Base-by-base conservation (phyloP, 805 yeast genomes). In the Wickerhamiella occidentalis region DNA sequence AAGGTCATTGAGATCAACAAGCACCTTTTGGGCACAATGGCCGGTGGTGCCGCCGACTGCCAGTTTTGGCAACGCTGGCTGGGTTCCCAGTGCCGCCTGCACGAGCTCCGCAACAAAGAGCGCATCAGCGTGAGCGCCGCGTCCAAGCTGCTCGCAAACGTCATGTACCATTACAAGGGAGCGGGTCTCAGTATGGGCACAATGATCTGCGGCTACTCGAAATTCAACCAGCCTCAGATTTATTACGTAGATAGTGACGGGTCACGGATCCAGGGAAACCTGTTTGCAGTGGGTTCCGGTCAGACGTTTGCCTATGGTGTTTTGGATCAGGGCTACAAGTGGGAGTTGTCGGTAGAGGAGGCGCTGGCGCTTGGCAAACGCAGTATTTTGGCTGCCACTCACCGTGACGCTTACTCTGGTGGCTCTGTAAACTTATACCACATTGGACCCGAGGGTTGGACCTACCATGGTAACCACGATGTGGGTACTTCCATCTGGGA, bases 21-120 rank as follows among this genome's bases (percentile, higher is more conserved):
- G 48, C 83, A 85, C 65, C 69, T 92, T 55, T 74, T 92, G 59
- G 98, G 98, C 56, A 92, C 98, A 18, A 80, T 92, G 96, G 98
- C 98, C 29, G 98, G 98, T 69, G 97, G 97, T 72, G 98, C 98
- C 45, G 97, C 97, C 28, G 98, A 92, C 69, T 92, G 98, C 74
- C 98, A 92, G 67, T 92, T 74, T 68, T 92, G 98, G 98, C 97
- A 92, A 70, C 85, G 96, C 33, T 92, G 97, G 97, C 75, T 92
- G 53, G 98, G 98, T 54, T 73, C 95, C 15, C 96, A 92, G 69
- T 90, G 97, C 71, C 75, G 98, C 61, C 69, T 92, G 60, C 94
- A 88, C 66, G 98, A 92, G 67, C 75, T 92, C 61, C 78, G 95
- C 64, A 92, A 90, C 66, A 88, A 90, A 68, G 90, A 87, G 68